phyloP scores from a whole-genome alignment of 2,329 filamentous ascomycete genomes.

The Penicillium corylophilum region DNA sequence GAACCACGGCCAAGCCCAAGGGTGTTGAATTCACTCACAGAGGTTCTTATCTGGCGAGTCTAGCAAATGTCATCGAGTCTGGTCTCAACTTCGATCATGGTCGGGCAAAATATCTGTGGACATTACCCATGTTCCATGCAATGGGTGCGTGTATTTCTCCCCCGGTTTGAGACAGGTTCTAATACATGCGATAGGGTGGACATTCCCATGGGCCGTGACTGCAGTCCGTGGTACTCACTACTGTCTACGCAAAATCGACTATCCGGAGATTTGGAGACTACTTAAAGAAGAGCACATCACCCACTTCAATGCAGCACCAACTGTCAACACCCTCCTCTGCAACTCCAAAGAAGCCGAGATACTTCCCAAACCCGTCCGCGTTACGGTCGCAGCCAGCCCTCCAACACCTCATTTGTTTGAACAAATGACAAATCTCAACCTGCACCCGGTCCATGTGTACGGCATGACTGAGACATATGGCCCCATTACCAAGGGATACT shows the following conservation, averaged over 20 bases:
- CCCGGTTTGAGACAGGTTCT: neutral
- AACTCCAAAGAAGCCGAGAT: constrained; percentile 70
- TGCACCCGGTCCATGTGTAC: constrained; percentile 91
- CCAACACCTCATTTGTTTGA: constrained; percentile 89
- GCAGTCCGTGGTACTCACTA: constrained; percentile 93
- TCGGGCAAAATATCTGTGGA: constrained; percentile 84
- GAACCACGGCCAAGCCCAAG: constrained; percentile 88
- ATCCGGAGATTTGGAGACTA: constrained; percentile 85
- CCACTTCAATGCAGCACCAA: constrained; percentile 94
- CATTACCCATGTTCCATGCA: constrained; percentile 79
- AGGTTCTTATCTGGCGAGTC: constrained; percentile 77
- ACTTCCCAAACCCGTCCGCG: constrained; percentile 69
- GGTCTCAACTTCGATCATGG: constrained; percentile 71
- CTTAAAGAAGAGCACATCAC: constrained; percentile 84
- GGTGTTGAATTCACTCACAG: constrained; percentile 91
- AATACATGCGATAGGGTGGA: constrained; percentile 57
- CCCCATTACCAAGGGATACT: constrained; percentile 91
- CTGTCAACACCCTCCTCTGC: constrained; percentile 91
- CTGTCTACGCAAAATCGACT: constrained; percentile 92
- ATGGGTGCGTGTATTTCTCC: constrained; percentile 44
- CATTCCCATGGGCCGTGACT: constrained; percentile 89
- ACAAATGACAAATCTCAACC: constrained; percentile 83
- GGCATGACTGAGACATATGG: constrained; percentile 88
- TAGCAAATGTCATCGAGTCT: constrained; percentile 86
- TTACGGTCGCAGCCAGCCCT: constrained; percentile 90